These are phyloP conservation scores for Leersia perrieri DNA, from an alignment of 176 grass and related monocot species.

Conservation along the genomic window DNA sequence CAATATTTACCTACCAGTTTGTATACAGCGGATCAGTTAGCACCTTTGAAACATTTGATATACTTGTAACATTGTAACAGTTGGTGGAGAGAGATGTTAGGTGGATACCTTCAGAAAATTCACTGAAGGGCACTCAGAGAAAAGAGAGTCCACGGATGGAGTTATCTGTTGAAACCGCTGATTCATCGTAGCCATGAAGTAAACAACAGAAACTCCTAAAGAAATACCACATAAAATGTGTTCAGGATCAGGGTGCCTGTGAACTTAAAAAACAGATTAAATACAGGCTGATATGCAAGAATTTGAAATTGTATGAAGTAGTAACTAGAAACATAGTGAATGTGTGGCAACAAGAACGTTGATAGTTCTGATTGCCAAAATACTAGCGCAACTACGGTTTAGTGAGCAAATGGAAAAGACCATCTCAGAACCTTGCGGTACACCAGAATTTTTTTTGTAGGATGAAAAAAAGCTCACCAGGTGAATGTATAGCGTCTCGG, in stretches of 20 bases:
- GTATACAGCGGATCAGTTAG: not conserved
- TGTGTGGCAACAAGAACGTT: not conserved
- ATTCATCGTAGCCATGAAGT: constrained; percentile 59
- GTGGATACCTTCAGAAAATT: constrained; percentile 77
- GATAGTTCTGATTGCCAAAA: not conserved
- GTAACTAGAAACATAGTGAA: not conserved
- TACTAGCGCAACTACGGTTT: not conserved
- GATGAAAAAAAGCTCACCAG: constrained; percentile 37
- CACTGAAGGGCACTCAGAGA: constrained; percentile 45
- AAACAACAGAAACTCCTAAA: constrained; percentile 57
- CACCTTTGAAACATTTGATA: not conserved
- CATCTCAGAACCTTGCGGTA: not conserved
- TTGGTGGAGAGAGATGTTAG: not conserved
- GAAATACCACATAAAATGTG: not conserved
- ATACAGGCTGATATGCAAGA: constrained; percentile 16
- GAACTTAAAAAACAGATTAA: constrained; percentile 10
- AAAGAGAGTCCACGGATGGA: constrained; percentile 55
- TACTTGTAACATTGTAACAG: not conserved
- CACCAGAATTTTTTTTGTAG: too few relatives aligned
- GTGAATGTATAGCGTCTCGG: constrained; percentile 45
- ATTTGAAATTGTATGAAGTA: not conserved
- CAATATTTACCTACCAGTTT: constrained; percentile 55
- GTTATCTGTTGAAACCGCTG: constrained; percentile 43
- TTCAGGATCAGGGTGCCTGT: not conserved
- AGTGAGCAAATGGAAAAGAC: not conserved